Evolutionary conservation across 305 asterid genomes (phyloP), one percentile per base, ranked within the genome.

Genomic region (Solanum hybrid): DNA sequence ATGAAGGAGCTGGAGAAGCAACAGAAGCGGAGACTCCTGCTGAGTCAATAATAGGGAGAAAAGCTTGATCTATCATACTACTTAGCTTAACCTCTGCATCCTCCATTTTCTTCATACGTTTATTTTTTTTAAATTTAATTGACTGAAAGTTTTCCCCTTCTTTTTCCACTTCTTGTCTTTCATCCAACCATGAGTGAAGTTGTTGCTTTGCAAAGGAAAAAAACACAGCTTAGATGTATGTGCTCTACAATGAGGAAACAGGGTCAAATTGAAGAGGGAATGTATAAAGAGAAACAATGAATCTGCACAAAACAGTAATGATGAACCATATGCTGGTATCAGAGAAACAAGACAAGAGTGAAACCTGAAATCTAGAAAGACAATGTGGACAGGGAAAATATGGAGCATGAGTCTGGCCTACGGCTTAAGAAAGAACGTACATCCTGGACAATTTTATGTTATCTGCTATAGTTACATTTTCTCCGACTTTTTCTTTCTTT

Each of bases 111-210:
- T 92, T 90, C 86, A 93, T 86, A 88, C 5, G n/a, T 85, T 42
- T 36, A 28, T 28, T 28, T 29, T 86, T 85, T 80, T 3, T 0
- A 2, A 39, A 39, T 57, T 89, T 90, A 79, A 89, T 12, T 42
- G 91, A 40, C 81, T 92, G 79, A 87, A 83, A 42, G 14, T 87
- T 77, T 86, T 90, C 34, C 91, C 92, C 86, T 92, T 89, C 88
- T 69, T 89, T 67, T 80, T 90, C 34, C 61, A 46, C 85, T 89
- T 92, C 89, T 57, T 91, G 11, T 91, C 91, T 69, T 87, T 89
- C 18, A 20, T 86, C 94, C 93, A 31, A 91, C 92, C 91, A 92
- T 90, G 64, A 77, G 90, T 20, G 88, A 89, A 92, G 89, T 88
- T 89, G 90, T 92, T 93, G 31, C 42, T 51, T 22, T 31, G 87